phyloP scores from a whole-genome alignment of 2,329 filamentous ascomycete genomes.

The Ophiostoma populinum region DNA sequence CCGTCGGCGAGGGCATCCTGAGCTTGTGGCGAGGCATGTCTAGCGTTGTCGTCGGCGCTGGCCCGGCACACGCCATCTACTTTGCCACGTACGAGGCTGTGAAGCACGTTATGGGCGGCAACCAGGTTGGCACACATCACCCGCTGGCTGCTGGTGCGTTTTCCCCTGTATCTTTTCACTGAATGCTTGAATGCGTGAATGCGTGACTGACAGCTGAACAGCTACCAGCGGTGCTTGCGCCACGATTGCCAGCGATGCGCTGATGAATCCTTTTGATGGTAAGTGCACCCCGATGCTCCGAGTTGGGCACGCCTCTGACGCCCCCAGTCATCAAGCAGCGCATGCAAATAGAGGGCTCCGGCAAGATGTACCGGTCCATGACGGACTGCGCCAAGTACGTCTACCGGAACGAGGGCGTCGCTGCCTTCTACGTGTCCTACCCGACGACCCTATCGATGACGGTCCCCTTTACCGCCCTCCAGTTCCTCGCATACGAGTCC shows the following conservation, averaged over 20 bases:
- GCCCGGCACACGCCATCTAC: conserved; percentile 92
- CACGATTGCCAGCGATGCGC: conserved; percentile 89
- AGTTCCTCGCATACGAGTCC: conserved; percentile 96
- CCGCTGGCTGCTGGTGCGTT: conserved; percentile 73
- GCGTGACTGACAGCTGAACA: conserved; percentile 24
- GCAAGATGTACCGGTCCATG: conserved; percentile 68
- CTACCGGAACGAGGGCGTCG: conserved; percentile 71
- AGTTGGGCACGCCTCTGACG: no score
- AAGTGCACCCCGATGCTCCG: no score
- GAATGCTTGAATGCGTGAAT: no score
- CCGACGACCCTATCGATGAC: conserved; percentile 98
- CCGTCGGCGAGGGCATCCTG: conserved; percentile 71
- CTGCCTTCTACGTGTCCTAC: conserved; percentile 95
- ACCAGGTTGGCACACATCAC: conserved; percentile 73
- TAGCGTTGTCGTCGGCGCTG: conserved; percentile 87
- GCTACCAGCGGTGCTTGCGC: conserved; percentile 86
- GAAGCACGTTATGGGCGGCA: conserved; percentile 90
- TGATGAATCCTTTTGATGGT: conserved; percentile 99
- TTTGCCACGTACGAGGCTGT: conserved; percentile 97
- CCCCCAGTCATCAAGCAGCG: conserved; percentile 90
- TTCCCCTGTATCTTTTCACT: not conserved
- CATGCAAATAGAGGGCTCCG: conserved; percentile 96
- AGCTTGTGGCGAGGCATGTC: conserved; percentile 94
- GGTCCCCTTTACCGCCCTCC: conserved; percentile 88
- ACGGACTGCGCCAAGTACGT: conserved; percentile 74